Evolutionary conservation across 768 basidiomycete genomes (phyloP).

Genomic region (Pholiota molesta): DNA sequence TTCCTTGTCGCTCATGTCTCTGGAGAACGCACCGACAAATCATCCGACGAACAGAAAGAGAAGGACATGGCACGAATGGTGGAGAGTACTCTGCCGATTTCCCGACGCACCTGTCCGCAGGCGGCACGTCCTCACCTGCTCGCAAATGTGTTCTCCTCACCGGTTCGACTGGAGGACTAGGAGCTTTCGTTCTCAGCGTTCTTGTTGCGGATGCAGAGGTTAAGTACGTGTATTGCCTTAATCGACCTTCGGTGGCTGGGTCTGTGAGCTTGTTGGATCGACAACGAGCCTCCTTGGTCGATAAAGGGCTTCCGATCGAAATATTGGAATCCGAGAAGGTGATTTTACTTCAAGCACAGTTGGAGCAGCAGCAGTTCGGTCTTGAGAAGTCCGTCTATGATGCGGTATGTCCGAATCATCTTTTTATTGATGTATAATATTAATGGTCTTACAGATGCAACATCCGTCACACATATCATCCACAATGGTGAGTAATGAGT

Average conservation of each 20-base stretch:
- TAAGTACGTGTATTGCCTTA: constrained; percentile 1
- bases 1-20: constrained; percentile 2
- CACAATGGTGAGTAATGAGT: constrained; percentile 9
- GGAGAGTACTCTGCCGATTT: background rate
- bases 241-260: background rate
- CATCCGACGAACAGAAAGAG: background rate
- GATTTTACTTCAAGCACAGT: background rate
- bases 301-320: background rate
- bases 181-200: background rate
- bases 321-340: constrained; percentile 1
- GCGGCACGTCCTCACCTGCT: background rate
- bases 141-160: constrained; percentile 10
- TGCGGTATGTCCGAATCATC: background rate
- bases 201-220: background rate
- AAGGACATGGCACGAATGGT: constrained; percentile 9
- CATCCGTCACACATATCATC: constrained; percentile 13
- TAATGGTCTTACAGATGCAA: background rate
- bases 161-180: constrained; percentile 12
- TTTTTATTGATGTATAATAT: background rate
- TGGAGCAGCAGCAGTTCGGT: background rate
- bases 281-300: background rate
- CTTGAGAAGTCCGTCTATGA: constrained; percentile 2
- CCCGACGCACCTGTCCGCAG: background rate
- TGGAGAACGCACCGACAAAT: background rate
- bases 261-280: background rate